Base-by-base conservation (phyloP, 176 grass and related monocot species). In the Chloris gayana region DNA sequence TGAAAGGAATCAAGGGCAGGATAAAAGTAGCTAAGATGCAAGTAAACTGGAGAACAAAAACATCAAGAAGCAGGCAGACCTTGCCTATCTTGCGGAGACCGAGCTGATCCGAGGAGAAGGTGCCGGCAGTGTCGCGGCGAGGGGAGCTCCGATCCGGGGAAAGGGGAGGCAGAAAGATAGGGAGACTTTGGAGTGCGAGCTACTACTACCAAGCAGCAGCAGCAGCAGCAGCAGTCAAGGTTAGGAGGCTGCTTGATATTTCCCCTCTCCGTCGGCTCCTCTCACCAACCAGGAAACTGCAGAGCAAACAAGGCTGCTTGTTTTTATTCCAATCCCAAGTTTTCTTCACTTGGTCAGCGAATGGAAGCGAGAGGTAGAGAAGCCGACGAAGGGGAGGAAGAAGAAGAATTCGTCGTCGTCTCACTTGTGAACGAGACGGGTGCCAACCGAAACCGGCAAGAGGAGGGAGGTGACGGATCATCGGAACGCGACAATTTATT, bases 221-320 rank as follows among this genome's bases (percentile, higher is more conserved):
- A 4, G 64, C 82, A 49, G 46, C 14, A 11, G 8, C 2, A 26
- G 69, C 46, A 27, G 69, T 86, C 84, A 75, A 80, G 74, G 47
- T 27, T n/a, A 0, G 62, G 70, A 60, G 50, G 34, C 67, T 33
- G 62, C 11, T 30, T 70, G 22, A 50, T 50, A 35, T 61, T 63
- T 47, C 26, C 27, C 30, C 32, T 2, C n/a, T 7, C 9, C 50
- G 34, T 50, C 69, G 0, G 9, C 15, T 32, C 62, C 13, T 45
- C 51, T 63, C 76, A 86, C 69, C 84, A 67, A 74, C 76, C 37
- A 24, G 67, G 73, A 84, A 84, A 67, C 37, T 35, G 19, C 45
- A 0, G 15, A 56, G 60, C 11, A 41, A 56, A 74, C 2, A 45
- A 11, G 59, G 29, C 59, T 33, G n/a, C 47, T 50, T 47, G 21